These are phyloP conservation scores for Saposhnikovia divaricata DNA, from an alignment of 129 eudicot species.

Conservation along the genomic window DNA sequence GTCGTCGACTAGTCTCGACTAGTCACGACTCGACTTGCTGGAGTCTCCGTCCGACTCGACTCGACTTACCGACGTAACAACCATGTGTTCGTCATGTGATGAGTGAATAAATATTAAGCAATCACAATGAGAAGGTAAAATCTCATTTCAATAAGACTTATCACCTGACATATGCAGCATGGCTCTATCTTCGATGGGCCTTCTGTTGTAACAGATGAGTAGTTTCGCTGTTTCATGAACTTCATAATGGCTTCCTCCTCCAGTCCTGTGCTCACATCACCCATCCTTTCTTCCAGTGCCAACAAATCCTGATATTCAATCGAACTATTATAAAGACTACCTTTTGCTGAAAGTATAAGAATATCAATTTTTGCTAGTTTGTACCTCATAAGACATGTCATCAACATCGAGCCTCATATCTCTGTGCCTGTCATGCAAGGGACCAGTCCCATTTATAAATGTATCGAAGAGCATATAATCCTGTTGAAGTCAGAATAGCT, in stretches of 20 bases:
- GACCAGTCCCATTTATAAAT: conserved; percentile 54
- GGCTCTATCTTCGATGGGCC: conserved; percentile 33
- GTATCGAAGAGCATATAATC: conserved; percentile 62
- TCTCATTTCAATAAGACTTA: neutral
- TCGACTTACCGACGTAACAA: too few relatives aligned
- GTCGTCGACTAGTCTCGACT: too few relatives aligned
- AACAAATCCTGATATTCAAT: conserved; percentile 46
- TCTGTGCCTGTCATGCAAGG: conserved; percentile 72
- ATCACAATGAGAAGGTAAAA: neutral
- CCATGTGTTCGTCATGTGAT: neutral
- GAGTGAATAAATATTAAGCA: neutral
- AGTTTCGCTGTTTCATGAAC: conserved; percentile 45
- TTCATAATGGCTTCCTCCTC: conserved; percentile 47
- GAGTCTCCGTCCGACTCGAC: too few relatives aligned
- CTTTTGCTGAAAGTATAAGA: neutral
- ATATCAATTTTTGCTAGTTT: neutral
- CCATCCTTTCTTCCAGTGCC: conserved; percentile 78
- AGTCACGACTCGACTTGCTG: too few relatives aligned
- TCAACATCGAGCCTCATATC: conserved; percentile 92
- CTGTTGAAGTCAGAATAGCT: conserved; percentile 22
- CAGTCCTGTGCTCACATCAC: conserved; percentile 66
- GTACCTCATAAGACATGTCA: conserved; percentile 86
- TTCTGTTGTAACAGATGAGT: conserved; percentile 25
- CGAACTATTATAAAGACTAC: neutral
- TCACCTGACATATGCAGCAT: conserved; percentile 70